Evolutionary conservation across 106 monocot genomes (phyloP).

Genomic region (Ottelia alismoides): DNA sequence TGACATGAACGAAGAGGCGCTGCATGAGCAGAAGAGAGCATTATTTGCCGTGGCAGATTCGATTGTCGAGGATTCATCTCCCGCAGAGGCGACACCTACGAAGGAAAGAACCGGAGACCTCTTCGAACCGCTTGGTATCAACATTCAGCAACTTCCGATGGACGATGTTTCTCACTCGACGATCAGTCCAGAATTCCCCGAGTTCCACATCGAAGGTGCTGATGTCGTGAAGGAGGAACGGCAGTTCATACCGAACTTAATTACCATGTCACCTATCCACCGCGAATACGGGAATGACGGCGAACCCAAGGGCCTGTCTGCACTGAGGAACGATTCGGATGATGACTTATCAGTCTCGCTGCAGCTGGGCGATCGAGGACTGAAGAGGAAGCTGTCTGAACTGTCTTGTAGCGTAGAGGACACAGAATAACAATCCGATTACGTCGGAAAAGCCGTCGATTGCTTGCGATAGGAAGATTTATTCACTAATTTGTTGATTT

Average conservation of each 20-base stretch:
- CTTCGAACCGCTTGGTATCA: slow-evolving; percentile 58
- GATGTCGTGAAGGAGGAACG: slow-evolving; percentile 55
- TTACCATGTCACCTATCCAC: slow-evolving; percentile 32
- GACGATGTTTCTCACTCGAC: slow-evolving; percentile 25
- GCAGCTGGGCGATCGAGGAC: slow-evolving; percentile 58
- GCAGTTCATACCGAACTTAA: slow-evolving; percentile 75
- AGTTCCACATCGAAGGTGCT: slow-evolving; percentile 28
- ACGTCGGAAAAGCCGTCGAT: no score
- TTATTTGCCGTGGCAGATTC: slow-evolving; percentile 33
- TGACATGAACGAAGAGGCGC: slow-evolving; percentile 40
- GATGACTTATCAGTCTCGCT: slow-evolving; percentile 62
- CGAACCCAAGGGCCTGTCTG: slow-evolving; percentile 32
- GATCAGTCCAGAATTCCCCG: slow-evolving; percentile 10
- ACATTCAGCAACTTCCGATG: slow-evolving; percentile 44
- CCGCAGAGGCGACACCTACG: slow-evolving; percentile 13
- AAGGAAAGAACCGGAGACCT: slow-evolving; percentile 54
- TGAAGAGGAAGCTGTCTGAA: slow-evolving; percentile 44
- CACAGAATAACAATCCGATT: no score
- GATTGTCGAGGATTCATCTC: slow-evolving; percentile 52
- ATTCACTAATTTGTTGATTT: no score
- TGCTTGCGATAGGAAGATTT: no score
- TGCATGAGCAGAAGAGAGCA: slow-evolving; percentile 56
- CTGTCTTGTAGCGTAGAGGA: slow-evolving; percentile 6
- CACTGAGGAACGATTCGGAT: slow-evolving; percentile 36
- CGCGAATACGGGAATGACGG: slow-evolving; percentile 22